Evolutionary conservation across 106 monocot species (phyloP), one percentile per base, ranked within the genome.

Genomic region (Acorus calamus): DNA sequence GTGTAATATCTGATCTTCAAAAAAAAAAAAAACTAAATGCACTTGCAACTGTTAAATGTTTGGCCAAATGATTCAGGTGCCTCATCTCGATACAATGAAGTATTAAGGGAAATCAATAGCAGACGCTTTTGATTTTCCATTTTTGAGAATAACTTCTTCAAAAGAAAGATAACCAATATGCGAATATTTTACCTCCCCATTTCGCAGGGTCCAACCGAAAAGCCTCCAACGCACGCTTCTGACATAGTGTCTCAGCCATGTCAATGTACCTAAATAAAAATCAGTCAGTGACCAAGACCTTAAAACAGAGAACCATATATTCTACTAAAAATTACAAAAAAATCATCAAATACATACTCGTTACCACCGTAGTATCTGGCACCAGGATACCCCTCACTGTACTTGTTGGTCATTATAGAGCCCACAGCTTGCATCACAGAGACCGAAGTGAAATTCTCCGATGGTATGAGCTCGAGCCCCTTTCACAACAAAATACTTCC

Each of bases 281-380:
- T 28, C 28, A 28, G 28, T 42, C 14, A 0, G 2, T 60, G 60
- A 8, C 14, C 48, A 51, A 41, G 3, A 28, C 8, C 28, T 28
- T 28, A 28, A 28, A 28, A 28, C 28, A 28, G 59, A 4, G 41
- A 59, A 59, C 44, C 42, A 14, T 28, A 28, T 28, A 44, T 59
- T 4, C 6, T 12, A 64, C 63, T 52, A n/a, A 7, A 4, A 4
- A 67, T 45, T 51, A 4, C 6, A 45, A 53, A 7, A n/a, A 11
- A 44, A 42, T 11, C 44, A 0, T 55, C 2, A 57, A 28, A 28
- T 28, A 28, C 80, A 57, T 96, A 96, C 94, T 96, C 94, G 62
- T 96, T 96, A 76, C 94, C 94, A 60, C 94, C 94, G 66, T 96
- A 96, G 68, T 96, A 96, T 96, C 94, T 90, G 49, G 94, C 94